Evolutionary conservation across 2,329 filamentous ascomycete species (phyloP).

Genomic region (Fusarium caatingaense): DNA sequence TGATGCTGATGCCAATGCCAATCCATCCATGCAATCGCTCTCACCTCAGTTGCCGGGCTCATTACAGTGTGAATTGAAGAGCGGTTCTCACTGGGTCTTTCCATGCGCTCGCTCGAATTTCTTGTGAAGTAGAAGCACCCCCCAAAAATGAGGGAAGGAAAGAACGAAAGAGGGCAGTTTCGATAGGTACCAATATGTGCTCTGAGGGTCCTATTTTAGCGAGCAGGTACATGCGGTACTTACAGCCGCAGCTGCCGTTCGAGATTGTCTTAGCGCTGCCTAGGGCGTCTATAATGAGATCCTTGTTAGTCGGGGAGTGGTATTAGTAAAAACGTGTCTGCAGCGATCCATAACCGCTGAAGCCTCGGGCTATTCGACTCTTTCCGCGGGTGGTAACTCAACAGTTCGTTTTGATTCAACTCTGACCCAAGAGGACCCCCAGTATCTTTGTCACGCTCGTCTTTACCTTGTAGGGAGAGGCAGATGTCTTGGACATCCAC

Average conservation of each 20-base stretch:
- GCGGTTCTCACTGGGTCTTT: slow-evolving; percentile 29
- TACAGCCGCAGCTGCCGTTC: slow-evolving; percentile 43
- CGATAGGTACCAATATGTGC: neutral
- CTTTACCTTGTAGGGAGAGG: neutral
- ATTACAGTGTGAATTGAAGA: slow-evolving; percentile 18
- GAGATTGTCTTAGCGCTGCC: slow-evolving; percentile 5
- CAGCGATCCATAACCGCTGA: neutral
- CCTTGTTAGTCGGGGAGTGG: slow-evolving; percentile 15
- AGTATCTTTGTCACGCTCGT: neutral
- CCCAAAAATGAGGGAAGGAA: neutral
- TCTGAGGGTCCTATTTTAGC: neutral
- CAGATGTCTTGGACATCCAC: neutral
- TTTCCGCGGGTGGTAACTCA: neutral
- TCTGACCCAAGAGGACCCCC: neutral
- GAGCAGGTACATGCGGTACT: slow-evolving; percentile 44
- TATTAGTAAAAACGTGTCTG: neutral
- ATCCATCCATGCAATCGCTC: neutral
- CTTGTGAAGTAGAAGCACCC: neutral
- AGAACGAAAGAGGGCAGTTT: neutral
- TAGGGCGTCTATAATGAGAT: neutral
- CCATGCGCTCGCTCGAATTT: slow-evolving; percentile 2
- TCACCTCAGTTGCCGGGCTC: neutral
- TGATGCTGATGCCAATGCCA: neutral
- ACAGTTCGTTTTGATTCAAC: neutral
- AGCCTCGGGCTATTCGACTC: neutral